Evolutionary conservation across 345 rosid species (phyloP), one percentile per base, ranked within the genome.

Genomic region (Citrus sp.): DNA sequence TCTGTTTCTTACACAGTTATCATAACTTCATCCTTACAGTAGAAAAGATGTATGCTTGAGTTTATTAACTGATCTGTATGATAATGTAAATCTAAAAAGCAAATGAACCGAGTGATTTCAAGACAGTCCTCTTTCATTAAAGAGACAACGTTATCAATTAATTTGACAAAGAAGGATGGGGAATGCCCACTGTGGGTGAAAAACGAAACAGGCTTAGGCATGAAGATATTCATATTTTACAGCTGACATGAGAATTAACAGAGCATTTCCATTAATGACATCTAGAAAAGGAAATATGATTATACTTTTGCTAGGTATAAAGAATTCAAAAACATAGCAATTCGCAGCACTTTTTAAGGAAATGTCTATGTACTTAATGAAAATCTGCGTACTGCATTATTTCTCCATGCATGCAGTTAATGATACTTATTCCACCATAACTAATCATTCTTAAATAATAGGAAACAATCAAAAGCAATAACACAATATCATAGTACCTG

Each of bases 401-500:
- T 32, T 64, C 77, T 42, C 35, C 27, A 49, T 6, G 65, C 28
- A 64, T 67, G 66, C 56, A 76, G 22, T 55, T 24, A 21, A 13
- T 54, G 37, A 37, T 66, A 55, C 34, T 66, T n/a, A 37, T 34
- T 51, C 73, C 34, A 56, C 60, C 18, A 37, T 24, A 67, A 34
- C 40, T 67, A 60, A 60, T 10, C 30, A 38, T 38, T 74, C 28
- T 70, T 19, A 62, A 68, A 27, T 34, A 62, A 56, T 9, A 38
- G n/a, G 32, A 67, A 61, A 54, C 38, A 16, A 76, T 54, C 66
- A 58, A 27, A 38, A 19, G 56, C 27, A 74, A 35, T 21, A 22
- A 35, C 34, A 77, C 40, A 63, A 38, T 19, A 55, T 42, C 25
- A 22, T 65, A 72, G 73, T 85, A 96, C 99, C 97, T 90, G 84